Percentiles rank a stretch among this genome's conserved stretches.
Conservation (phyloP, 805 yeast genomes). For the Teunomyces cretensis region DNA sequence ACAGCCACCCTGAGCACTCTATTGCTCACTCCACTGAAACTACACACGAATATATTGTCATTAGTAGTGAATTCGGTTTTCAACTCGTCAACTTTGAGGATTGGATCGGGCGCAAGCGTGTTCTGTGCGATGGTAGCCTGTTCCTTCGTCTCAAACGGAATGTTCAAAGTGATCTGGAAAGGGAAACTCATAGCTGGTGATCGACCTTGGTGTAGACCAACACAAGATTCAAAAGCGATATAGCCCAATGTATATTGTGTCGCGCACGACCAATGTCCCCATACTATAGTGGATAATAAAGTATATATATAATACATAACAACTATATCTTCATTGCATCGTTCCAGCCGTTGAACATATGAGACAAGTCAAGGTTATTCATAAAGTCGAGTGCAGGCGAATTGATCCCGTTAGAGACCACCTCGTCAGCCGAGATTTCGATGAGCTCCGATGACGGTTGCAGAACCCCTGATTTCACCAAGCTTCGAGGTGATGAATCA, state of each 20-base stretch:
- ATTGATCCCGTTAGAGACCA: conserved; percentile 1
- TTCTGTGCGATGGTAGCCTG: conserved; percentile 66
- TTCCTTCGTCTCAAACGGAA: conserved; percentile 60
- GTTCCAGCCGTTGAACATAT: conserved; percentile 19
- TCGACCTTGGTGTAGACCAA: too few relatives aligned
- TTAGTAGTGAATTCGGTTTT: conserved; percentile 42
- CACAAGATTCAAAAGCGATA: too few relatives aligned
- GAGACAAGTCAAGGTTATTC: conserved; percentile 16
- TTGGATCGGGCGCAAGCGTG: conserved; percentile 77
- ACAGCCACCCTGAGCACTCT: conserved; percentile 81
- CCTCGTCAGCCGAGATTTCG: background rate
- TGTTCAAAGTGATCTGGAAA: conserved; percentile 33
- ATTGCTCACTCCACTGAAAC: conserved; percentile 64
- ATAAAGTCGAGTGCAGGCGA: conserved; percentile 18
- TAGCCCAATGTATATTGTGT: too few relatives aligned
- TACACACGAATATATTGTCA: conserved; percentile 39
- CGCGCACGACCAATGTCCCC: too few relatives aligned
- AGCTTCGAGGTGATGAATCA: background rate
- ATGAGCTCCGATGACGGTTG: background rate
- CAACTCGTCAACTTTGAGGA: conserved; percentile 69
- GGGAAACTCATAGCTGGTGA: conserved; percentile 8
- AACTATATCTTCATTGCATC: conserved; percentile 8
- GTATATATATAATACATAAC: too few relatives aligned
- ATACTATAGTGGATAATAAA: too few relatives aligned
- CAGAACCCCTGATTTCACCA: background rate